Evolutionary conservation across 257 asterid species (phyloP).

Genomic region (Nicotiana tomentosiformis): DNA sequence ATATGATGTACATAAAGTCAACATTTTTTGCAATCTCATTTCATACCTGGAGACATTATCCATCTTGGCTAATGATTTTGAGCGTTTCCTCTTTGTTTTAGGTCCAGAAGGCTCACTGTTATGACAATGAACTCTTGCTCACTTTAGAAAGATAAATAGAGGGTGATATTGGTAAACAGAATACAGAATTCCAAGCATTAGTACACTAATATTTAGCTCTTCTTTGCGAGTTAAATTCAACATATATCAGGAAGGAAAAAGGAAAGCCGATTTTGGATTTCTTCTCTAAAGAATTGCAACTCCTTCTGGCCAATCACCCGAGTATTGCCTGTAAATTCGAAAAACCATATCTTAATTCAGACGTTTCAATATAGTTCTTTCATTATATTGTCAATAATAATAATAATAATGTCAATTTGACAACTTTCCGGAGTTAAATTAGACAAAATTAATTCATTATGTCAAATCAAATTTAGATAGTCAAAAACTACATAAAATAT

Average conservation of each 20-base stretch:
- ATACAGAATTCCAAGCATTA: neutral
- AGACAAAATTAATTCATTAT: too few species aligned
- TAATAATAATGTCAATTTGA: too few species aligned
- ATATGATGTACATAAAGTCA: too few species aligned
- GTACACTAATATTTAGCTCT: neutral
- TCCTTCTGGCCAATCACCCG: conserved; percentile 70
- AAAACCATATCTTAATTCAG: neutral
- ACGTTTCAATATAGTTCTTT: neutral
- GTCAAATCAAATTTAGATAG: too few species aligned
- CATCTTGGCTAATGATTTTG: conserved; percentile 52
- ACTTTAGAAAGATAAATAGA: conserved; percentile 33
- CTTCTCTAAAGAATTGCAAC: conserved; percentile 81
- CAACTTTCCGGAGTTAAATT: too few species aligned
- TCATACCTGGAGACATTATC: conserved; percentile 68
- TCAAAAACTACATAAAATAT: too few species aligned
- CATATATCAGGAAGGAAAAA: too few species aligned
- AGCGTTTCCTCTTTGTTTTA: conserved; percentile 67
- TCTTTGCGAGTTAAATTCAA: neutral
- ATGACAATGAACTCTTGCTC: conserved; percentile 79
- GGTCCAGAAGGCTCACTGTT: conserved; percentile 86
- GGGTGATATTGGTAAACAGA: neutral
- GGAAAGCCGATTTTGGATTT: conserved; percentile 57
- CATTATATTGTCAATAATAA: neutral
- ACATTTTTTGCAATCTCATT: neutral
- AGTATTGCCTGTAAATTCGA: conserved; percentile 53